Evolutionary conservation across 23 red algal genomes (phyloP).

Genomic region (Gracilaria domingensis): DNA sequence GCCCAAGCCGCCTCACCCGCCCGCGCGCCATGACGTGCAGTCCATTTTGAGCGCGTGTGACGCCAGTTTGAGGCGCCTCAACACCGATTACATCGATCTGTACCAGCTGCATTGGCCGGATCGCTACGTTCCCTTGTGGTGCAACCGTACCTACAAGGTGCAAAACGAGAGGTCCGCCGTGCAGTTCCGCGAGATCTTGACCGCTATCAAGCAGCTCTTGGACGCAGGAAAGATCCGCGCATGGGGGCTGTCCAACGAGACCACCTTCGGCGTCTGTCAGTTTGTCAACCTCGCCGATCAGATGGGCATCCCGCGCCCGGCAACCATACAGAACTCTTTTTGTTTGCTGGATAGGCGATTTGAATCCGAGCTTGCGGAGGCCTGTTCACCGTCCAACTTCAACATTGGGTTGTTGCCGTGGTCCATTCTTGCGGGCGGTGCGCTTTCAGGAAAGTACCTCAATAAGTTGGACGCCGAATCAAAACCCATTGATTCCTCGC

Average conservation of each 20-base stretch:
- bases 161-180: slow-evolving; percentile 30
- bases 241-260: slow-evolving; percentile 93
- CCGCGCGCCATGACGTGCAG: slow-evolving; percentile 21
- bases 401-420: slow-evolving; percentile 86
- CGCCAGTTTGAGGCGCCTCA: slow-evolving; percentile 76
- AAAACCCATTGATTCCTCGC: background rate
- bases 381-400: slow-evolving; percentile 65
- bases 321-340: slow-evolving; percentile 90
- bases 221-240: slow-evolving; percentile 85
- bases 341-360: slow-evolving; percentile 80
- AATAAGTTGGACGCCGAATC: slow-evolving; percentile 14
- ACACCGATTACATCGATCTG: slow-evolving; percentile 89
- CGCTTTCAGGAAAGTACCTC: slow-evolving; percentile 89
- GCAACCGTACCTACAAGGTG: slow-evolving; percentile 53
- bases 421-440: slow-evolving; percentile 85
- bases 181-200: slow-evolving; percentile 50
- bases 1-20: background rate
- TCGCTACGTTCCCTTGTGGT: slow-evolving; percentile 82
- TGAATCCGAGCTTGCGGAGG: slow-evolving; percentile 84
- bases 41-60: slow-evolving; percentile 80
- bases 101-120: slow-evolving; percentile 99
- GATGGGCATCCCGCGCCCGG: slow-evolving; percentile 77
- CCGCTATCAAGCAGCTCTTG: slow-evolving; percentile 78
- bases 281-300: slow-evolving; percentile 47
- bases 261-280: slow-evolving; percentile 80